Evolutionary conservation across 1,284 basidiomycete genomes (phyloP).

Genomic region (Dichomitus squalens): DNA sequence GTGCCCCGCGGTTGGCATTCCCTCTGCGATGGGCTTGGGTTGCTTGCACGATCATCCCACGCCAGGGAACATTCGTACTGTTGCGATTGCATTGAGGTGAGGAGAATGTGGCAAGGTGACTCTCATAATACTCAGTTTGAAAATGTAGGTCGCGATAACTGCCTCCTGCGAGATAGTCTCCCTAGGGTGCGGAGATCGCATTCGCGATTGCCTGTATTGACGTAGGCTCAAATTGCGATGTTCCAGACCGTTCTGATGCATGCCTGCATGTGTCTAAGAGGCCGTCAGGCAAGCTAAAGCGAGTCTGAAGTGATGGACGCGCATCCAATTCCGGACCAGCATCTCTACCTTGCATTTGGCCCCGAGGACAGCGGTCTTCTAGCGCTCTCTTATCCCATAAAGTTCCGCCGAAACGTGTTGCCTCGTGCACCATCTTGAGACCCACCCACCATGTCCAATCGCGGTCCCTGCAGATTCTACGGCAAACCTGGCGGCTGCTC

Average conservation of each 20-base stretch:
- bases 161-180: too few species aligned
- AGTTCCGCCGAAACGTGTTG: not conserved
- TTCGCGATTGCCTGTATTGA: too few species aligned
- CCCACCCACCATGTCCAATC: slow-evolving; percentile 9
- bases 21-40: not conserved
- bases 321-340: not conserved
- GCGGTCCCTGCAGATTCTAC: slow-evolving; percentile 23
- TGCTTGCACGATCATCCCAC: not conserved
- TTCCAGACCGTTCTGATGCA: too few species aligned
- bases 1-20: not conserved
- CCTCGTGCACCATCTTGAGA: not conserved
- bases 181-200: too few species aligned
- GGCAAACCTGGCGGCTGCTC: slow-evolving; percentile 27
- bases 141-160: too few species aligned
- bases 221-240: too few species aligned
- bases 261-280: too few species aligned
- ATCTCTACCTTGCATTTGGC: not conserved
- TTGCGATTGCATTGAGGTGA: not conserved
- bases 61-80: not conserved
- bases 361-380: not conserved
- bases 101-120: not conserved
- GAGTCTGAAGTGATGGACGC: not conserved
- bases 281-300: too few species aligned
- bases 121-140: too few species aligned
- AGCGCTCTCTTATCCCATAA: not conserved